Percentiles rank a stretch among this genome's conserved stretches.
These are phyloP conservation scores for Fusarium udum DNA, from an alignment of 2,329 filamentous ascomycete species.

Conservation along the genomic window DNA sequence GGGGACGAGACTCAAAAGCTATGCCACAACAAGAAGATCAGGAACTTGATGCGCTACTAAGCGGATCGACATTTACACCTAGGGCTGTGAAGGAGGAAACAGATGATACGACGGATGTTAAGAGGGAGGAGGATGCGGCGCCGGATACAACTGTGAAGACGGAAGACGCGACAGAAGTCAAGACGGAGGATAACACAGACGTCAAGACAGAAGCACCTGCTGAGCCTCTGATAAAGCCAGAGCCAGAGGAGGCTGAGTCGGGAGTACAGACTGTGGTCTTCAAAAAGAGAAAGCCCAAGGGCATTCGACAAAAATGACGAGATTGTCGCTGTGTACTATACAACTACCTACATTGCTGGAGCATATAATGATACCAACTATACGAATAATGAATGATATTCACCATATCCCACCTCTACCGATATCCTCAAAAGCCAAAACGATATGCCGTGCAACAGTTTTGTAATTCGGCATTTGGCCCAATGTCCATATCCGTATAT, in stretches of 20 bases:
- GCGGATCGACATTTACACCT: conserved; percentile 46
- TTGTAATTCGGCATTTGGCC: conserved; percentile 5
- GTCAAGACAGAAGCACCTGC: conserved; percentile 55
- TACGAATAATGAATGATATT: neutral
- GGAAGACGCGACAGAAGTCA: neutral
- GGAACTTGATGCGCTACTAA: conserved; percentile 71
- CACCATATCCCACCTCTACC: neutral
- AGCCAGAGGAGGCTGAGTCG: conserved; percentile 39
- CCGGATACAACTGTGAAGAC: conserved; percentile 5
- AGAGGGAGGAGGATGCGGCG: conserved; percentile 33
- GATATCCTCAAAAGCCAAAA: neutral
- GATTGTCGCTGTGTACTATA: neutral
- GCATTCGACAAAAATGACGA: conserved; percentile 66
- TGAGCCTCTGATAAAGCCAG: conserved; percentile 43
- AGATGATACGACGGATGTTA: conserved; percentile 26
- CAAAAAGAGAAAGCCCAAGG: conserved; percentile 81
- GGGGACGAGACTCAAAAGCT: conserved; percentile 64
- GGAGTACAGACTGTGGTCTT: conserved; percentile 68
- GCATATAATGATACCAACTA: neutral
- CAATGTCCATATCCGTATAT: neutral
- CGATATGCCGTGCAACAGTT: neutral
- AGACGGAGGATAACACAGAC: conserved; percentile 8
- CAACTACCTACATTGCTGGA: neutral
- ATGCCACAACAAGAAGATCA: conserved; percentile 58
- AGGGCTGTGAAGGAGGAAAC: conserved; percentile 40